Percentiles rank a stretch among this genome's conserved stretches.
Conservation (phyloP, 257 asterid species). For the Gynochthodes officinalis region DNA sequence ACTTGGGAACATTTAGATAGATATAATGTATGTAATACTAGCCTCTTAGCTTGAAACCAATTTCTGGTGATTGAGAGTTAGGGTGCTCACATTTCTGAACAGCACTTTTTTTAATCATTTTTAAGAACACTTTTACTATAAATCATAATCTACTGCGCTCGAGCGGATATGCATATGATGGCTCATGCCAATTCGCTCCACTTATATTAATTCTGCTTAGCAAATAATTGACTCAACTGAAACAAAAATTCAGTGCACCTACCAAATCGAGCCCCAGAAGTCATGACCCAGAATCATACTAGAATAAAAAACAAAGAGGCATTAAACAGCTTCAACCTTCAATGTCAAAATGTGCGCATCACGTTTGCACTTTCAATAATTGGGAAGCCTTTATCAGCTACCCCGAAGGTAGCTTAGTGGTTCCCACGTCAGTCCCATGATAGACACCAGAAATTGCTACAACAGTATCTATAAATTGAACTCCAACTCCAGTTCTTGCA, state of each 20-base stretch:
- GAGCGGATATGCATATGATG: not conserved
- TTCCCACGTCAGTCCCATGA: slow-evolving; percentile 46
- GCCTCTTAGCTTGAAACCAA: not conserved
- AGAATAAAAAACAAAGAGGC: not conserved
- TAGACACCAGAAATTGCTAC: slow-evolving; percentile 10
- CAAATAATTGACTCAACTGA: not conserved
- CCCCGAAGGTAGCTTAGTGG: slow-evolving; percentile 27
- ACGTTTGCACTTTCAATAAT: slow-evolving; percentile 37
- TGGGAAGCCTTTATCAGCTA: not conserved
- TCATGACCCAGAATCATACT: not conserved
- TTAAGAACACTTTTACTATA: no score
- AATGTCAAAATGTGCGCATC: slow-evolving; percentile 32
- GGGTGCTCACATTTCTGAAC: not conserved
- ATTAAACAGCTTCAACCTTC: not conserved
- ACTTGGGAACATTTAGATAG: not conserved
- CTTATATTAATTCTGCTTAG: not conserved
- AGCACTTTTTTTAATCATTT: not conserved
- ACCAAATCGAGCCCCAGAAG: not conserved
- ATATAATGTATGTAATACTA: not conserved
- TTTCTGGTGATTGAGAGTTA: no score
- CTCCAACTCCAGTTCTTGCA: slow-evolving; percentile 12
- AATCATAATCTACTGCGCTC: not conserved
- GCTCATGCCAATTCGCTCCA: not conserved
- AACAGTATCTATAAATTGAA: slow-evolving; percentile 31
- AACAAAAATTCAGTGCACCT: not conserved